These are phyloP conservation scores for Bondarzewia mesenterica DNA, from an alignment of 1,284 basidiomycete species.

Conservation along the genomic window DNA sequence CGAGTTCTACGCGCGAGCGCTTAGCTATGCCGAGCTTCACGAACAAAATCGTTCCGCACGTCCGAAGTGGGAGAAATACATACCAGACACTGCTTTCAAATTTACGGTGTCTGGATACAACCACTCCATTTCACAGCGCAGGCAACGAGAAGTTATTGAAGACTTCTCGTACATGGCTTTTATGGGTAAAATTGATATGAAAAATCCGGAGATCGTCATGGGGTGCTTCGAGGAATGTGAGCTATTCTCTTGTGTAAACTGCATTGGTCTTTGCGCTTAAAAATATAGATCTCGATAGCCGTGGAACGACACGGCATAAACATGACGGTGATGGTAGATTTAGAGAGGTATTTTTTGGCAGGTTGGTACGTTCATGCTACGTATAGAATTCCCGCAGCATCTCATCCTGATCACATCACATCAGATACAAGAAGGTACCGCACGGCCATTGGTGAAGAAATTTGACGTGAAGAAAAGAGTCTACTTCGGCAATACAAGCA, in stretches of 20 bases:
- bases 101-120: constrained; percentile 77
- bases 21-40: constrained; percentile 67
- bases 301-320: constrained; percentile 34
- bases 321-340: constrained; percentile 63
- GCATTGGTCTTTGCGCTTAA: neutral
- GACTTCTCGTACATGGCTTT: constrained; percentile 84
- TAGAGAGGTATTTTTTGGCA: constrained; percentile 71
- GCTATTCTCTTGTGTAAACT: constrained; percentile 17
- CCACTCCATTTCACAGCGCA: constrained; percentile 59
- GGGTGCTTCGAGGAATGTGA: constrained; percentile 89
- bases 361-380: constrained; percentile 52
- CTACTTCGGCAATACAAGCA: constrained; percentile 95
- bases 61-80: constrained; percentile 53
- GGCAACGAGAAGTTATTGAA: constrained; percentile 69
- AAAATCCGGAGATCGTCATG: constrained; percentile 71
- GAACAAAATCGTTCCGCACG: constrained; percentile 38
- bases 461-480: constrained; percentile 88
- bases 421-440: constrained; percentile 68
- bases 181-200: constrained; percentile 78
- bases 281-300: constrained; percentile 40
- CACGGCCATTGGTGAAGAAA: constrained; percentile 56
- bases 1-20: constrained; percentile 68
- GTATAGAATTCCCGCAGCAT: neutral
- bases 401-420: neutral
- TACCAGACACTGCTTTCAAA: constrained; percentile 67